Conservation (phyloP, 2,329 filamentous ascomycete species). For the Aureobasidium sp. region DNA sequence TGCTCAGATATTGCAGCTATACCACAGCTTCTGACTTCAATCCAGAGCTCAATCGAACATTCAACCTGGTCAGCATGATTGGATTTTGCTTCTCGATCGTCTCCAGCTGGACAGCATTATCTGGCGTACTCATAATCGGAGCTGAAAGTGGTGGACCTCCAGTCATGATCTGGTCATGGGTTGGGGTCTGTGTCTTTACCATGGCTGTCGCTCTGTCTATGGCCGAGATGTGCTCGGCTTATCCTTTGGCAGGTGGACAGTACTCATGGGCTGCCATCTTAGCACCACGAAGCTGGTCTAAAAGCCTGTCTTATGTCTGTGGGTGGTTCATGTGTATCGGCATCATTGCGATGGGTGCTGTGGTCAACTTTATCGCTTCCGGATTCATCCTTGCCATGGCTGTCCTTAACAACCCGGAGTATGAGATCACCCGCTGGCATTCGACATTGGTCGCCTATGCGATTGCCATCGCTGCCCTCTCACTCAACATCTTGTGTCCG, state of each 20-base stretch:
- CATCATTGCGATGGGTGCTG: conserved; percentile 46
- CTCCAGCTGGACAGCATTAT: conserved; percentile 50
- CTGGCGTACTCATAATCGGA: conserved; percentile 49
- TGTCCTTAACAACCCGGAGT: conserved; percentile 44
- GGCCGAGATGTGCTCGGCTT: conserved; percentile 52
- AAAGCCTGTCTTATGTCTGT: conserved; percentile 31
- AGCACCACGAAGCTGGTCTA: conserved; percentile 38
- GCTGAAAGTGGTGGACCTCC: conserved; percentile 49
- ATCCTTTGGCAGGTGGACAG: conserved; percentile 49
- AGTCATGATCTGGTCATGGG: conserved; percentile 52
- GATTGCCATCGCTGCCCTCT: conserved; percentile 37
- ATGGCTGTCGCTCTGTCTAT: conserved; percentile 50
- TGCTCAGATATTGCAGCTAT: neutral
- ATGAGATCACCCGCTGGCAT: conserved; percentile 49
- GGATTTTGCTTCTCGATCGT: conserved; percentile 53
- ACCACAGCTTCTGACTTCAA: neutral
- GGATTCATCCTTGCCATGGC: conserved; percentile 50
- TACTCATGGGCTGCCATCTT: conserved; percentile 52
- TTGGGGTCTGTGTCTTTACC: conserved; percentile 44
- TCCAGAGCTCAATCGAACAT: conserved; percentile 48
- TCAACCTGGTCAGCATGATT: conserved; percentile 49
- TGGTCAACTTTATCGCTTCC: conserved; percentile 46
- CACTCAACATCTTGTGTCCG: conserved; percentile 43
- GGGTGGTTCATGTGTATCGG: conserved; percentile 34
- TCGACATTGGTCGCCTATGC: conserved; percentile 46